Base-by-base conservation (phyloP, 257 asterid genomes). In the Cruciata laevipes region DNA sequence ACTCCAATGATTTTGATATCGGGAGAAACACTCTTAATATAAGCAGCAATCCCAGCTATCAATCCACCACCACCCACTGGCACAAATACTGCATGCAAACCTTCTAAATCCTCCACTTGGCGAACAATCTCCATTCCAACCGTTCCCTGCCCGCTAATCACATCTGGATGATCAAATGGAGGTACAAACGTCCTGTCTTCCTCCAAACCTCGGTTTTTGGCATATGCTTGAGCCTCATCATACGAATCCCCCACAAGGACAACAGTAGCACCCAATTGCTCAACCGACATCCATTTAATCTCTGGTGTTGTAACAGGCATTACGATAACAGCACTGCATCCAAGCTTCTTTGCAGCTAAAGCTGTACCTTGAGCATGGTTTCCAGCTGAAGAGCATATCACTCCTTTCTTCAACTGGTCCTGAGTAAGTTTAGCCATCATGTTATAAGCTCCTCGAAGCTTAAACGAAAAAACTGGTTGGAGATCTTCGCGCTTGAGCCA, bases 41-140 rank as follows among this genome's bases (percentile, higher is more conserved):
- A 94, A 64, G 97, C 95, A 76, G 99, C 99, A 74, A 94, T 87
- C 30, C 99, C 99, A 32, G 99, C 99, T 69, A 94, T 87, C 61
- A 94, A 94, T 30, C 99, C 99, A 61, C 99, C 99, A 31, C 99
- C 99, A 32, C 99, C 99, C 32, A 94, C 86, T 13, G 97, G 99
- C 63, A 94, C 99, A 76, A 94, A 88, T 70, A 94, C 82, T 5
- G 99, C 96, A 68, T 94, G 91, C 38, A 85, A 86, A 44, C 75
- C 84, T 27, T 60, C 67, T 20, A 67, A 5, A 5, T 18, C 56
- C 69, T 84, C 83, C 82, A 82, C 74, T 62, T 94, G 97, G 42
- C 91, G 74, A 73, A 90, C 75, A 53, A 90, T 87, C 83, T 94
- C 99, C 99, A 90, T 90, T 58, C 99, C 97, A 53, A 90, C 86